phyloP scores from a whole-genome alignment of 164 flowering plant genomes.

The Magnolia changhungtana region DNA sequence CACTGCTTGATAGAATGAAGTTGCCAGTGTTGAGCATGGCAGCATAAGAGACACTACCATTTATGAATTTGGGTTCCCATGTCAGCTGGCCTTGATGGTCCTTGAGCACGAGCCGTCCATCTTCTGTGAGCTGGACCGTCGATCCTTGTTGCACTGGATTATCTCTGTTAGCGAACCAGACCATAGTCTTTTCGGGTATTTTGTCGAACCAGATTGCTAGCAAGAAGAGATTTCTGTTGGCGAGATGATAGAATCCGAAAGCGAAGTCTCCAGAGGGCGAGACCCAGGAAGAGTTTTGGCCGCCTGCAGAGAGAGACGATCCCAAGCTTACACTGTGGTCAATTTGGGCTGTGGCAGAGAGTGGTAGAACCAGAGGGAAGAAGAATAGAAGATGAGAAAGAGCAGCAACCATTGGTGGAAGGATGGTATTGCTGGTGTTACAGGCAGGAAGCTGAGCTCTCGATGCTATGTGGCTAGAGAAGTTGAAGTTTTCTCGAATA shows the following conservation, averaged over 20 bases:
- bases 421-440: neutral
- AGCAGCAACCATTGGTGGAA: conserved; percentile 1
- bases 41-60: neutral
- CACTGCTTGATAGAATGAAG: neutral
- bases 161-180: conserved; percentile 34
- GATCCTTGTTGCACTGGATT: conserved; percentile 25
- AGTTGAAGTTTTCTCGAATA: too few relatives aligned
- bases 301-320: conserved; percentile 17
- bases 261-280: conserved; percentile 32
- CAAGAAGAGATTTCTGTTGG: conserved; percentile 5
- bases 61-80: neutral
- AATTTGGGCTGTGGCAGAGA: conserved; percentile 16
- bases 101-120: conserved; percentile 17
- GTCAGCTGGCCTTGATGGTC: neutral
- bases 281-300: conserved; percentile 23
- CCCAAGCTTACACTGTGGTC: conserved; percentile 23
- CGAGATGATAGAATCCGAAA: conserved; percentile 27
- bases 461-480: too few relatives aligned
- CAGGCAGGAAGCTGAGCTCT: too few relatives aligned
- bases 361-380: neutral
- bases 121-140: conserved; percentile 4
- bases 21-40: conserved; percentile 8
- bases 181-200: conserved; percentile 22
- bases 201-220: conserved; percentile 32
- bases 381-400: neutral